A percentile compares a stretch with the other conserved stretches of the same genome.
phyloP scores from a whole-genome alignment of 2,329 filamentous ascomycete genomes.

The Penicillium frequentans region DNA sequence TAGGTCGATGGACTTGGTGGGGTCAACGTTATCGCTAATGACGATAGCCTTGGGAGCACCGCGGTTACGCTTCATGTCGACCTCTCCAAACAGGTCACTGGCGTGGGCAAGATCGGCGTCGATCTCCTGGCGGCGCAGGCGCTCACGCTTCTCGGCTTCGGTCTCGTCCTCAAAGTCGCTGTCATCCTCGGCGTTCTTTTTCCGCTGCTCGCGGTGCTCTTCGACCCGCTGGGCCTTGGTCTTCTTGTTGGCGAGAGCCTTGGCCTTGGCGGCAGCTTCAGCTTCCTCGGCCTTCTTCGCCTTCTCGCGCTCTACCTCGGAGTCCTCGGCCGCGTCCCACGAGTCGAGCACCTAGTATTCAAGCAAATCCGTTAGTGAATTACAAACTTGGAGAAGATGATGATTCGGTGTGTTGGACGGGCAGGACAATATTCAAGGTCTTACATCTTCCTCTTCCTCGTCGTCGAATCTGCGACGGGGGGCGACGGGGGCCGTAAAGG shows the following conservation, averaged over 20 bases:
- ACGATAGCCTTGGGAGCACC: constrained; percentile 66
- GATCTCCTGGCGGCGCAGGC: constrained; percentile 77
- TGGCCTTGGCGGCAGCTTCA: constrained; percentile 87
- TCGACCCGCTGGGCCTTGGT: constrained; percentile 81
- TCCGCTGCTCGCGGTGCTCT: constrained; percentile 69
- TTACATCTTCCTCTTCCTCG: constrained; percentile 83
- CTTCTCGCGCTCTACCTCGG: constrained; percentile 95
- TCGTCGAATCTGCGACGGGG: constrained; percentile 79
- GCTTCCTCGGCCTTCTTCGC: constrained; percentile 81
- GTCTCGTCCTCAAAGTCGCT: constrained; percentile 66
- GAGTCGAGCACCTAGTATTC: constrained; percentile 76
- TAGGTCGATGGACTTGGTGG: constrained; percentile 78
- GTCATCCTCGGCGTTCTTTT: constrained; percentile 57
- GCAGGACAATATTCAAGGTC: constrained; percentile 19
- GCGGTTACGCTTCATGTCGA: constrained; percentile 67
- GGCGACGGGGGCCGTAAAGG: constrained; percentile 46
- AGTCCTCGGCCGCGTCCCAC: constrained; percentile 97
- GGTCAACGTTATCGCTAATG: constrained; percentile 66
- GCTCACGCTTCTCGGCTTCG: constrained; percentile 69
- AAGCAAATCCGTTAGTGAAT: background rate
- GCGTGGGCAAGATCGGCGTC: constrained; percentile 87
- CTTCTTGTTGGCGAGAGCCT: constrained; percentile 89
- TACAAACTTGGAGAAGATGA: background rate
- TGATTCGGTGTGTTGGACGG: background rate
- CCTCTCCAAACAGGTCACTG: constrained; percentile 81